Conservation (phyloP, 176 grass and related monocot genomes). For the Raddia guianensis region DNA sequence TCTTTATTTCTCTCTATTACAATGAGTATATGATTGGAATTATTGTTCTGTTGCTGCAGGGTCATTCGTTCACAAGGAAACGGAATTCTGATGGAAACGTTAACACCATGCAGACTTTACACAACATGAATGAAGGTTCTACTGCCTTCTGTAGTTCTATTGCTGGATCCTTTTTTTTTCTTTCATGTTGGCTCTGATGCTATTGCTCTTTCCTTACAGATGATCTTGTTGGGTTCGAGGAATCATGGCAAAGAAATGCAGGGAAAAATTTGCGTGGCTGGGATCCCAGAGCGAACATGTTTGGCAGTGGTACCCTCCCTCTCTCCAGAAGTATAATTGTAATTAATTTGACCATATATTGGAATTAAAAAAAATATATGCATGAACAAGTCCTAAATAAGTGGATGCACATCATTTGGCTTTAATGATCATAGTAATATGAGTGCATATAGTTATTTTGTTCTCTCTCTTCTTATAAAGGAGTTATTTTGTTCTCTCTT, state of each 20-base stretch:
- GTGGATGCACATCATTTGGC: not conserved
- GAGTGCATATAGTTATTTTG: not conserved
- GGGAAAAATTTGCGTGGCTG: constrained; percentile 45
- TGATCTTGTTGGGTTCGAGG: constrained; percentile 61
- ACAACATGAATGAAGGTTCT: constrained; percentile 70
- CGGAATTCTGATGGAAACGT: constrained; percentile 56
- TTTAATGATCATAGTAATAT: constrained; percentile 8
- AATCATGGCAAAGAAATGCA: constrained; percentile 68
- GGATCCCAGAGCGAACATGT: constrained; percentile 45
- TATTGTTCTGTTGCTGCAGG: constrained; percentile 47
- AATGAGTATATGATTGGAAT: not conserved
- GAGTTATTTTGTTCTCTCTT: no score
- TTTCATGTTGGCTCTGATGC: constrained; percentile 16
- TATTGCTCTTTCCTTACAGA: constrained; percentile 39
- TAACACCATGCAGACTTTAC: constrained; percentile 63
- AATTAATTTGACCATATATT: not conserved
- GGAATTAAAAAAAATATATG: not conserved
- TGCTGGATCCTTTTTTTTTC: not conserved
- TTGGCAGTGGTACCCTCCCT: constrained; percentile 33
- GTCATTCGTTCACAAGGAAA: constrained; percentile 73
- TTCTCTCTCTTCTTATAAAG: not conserved
- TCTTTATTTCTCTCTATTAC: constrained; percentile 1
- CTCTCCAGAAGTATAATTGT: not conserved
- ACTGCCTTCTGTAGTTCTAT: constrained; percentile 8
- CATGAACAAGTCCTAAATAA: no score